Percentiles rank a stretch among this genome's conserved stretches.
Evolutionary conservation across 2,329 filamentous ascomycete species (phyloP).

Genomic region (Cladophialophora immunda): DNA sequence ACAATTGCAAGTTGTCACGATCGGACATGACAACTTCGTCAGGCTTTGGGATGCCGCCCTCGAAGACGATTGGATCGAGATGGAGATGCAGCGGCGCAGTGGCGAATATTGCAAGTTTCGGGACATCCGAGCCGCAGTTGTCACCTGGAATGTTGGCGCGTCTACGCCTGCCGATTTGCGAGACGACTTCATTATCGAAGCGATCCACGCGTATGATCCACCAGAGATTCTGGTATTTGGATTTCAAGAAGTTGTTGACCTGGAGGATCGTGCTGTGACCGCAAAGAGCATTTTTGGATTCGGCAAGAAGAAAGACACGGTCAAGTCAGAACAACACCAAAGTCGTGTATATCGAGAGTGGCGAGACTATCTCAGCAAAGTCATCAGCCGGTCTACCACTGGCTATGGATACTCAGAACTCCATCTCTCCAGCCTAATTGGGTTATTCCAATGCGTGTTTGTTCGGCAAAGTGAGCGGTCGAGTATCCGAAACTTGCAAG

Average conservation of each 20-base stretch:
- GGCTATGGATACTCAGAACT: conserved; percentile 81
- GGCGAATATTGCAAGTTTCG: conserved; percentile 85
- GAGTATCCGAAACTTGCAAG: conserved; percentile 79
- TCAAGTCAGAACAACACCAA: conserved; percentile 87
- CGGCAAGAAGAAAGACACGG: conserved; percentile 76
- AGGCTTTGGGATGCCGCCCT: conserved; percentile 91
- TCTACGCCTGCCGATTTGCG: conserved; percentile 85
- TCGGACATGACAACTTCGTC: conserved; percentile 86
- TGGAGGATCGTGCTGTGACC: conserved; percentile 96
- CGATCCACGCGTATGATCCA: conserved; percentile 77
- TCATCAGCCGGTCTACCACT: conserved; percentile 84
- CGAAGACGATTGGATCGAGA: conserved; percentile 93
- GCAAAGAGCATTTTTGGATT: conserved; percentile 91
- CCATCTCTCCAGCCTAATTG: conserved; percentile 89
- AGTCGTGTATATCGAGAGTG: conserved; percentile 97
- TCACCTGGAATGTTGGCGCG: conserved; percentile 99
- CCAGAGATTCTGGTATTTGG: conserved; percentile 95
- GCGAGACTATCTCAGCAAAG: conserved; percentile 86
- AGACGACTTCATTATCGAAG: conserved; percentile 78
- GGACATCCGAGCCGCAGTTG: conserved; percentile 78
- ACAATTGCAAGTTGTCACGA: conserved; percentile 81
- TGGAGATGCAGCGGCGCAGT: conserved; percentile 84
- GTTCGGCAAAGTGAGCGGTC: conserved; percentile 81
- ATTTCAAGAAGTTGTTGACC: conserved; percentile 97
- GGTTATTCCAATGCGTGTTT: conserved; percentile 95